These are phyloP conservation scores for Beauveria brongniartii DNA, from an alignment of 2,329 filamentous ascomycete species.

Conservation along the genomic window DNA sequence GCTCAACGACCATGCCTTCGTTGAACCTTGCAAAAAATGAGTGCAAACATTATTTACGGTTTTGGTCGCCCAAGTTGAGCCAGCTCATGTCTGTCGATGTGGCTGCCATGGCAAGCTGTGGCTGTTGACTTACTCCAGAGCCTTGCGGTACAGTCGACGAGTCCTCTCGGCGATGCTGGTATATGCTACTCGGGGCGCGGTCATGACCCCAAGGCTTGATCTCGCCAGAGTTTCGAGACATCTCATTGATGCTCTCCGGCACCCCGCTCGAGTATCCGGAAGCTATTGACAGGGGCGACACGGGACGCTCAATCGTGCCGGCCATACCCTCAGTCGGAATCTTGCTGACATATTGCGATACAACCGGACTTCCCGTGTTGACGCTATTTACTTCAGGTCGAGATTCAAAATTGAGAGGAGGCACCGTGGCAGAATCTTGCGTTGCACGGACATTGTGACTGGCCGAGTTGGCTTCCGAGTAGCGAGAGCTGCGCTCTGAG, in stretches of 20 bases:
- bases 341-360: slow-evolving; percentile 49
- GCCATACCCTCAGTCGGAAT: slow-evolving; percentile 50
- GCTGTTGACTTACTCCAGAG: slow-evolving; percentile 37
- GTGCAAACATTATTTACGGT: slow-evolving; percentile 17
- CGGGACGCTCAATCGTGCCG: slow-evolving; percentile 51
- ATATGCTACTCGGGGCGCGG: slow-evolving; percentile 44
- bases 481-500: slow-evolving; percentile 49
- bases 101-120: slow-evolving; percentile 41
- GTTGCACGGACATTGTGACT: slow-evolving; percentile 40
- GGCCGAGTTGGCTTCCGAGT: slow-evolving; percentile 34
- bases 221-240: slow-evolving; percentile 38
- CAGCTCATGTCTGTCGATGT: slow-evolving; percentile 66
- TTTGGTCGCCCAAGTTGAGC: slow-evolving; percentile 58
- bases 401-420: slow-evolving; percentile 59
- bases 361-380: slow-evolving; percentile 59
- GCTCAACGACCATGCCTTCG: slow-evolving; percentile 12
- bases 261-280: slow-evolving; percentile 57
- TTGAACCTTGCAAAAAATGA: slow-evolving; percentile 7
- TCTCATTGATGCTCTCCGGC: slow-evolving; percentile 53
- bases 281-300: slow-evolving; percentile 38
- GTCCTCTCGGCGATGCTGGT: slow-evolving; percentile 34
- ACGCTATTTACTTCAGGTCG: slow-evolving; percentile 58
- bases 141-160: slow-evolving; percentile 25
- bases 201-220: slow-evolving; percentile 41
- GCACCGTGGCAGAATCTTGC: slow-evolving; percentile 60